Conservation (phyloP, 2,329 filamentous ascomycete species). For the Botrytis aclada region DNA sequence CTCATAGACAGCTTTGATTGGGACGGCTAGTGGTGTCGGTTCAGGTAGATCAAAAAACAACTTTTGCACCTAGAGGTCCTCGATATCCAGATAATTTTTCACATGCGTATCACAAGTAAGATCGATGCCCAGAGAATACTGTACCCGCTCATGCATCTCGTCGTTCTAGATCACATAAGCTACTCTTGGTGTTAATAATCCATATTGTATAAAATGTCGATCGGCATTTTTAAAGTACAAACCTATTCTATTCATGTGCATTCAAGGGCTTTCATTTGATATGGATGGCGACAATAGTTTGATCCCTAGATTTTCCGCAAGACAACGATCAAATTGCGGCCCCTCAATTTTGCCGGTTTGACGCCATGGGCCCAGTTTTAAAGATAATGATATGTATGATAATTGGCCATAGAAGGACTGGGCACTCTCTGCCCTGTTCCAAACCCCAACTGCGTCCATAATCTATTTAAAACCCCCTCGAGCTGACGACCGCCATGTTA, state of each 20-base stretch:
- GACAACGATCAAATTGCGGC: background rate
- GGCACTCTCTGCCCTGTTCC: background rate
- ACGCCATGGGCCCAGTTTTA: background rate
- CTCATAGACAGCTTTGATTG: background rate
- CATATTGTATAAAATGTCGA: background rate
- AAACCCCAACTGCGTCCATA: too few species aligned
- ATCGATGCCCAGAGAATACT: background rate
- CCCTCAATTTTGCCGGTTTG: background rate
- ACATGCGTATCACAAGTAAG: background rate
- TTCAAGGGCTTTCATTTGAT: background rate
- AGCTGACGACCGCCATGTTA: background rate
- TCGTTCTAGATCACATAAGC: background rate
- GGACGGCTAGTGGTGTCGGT: background rate
- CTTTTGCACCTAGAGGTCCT: background rate
- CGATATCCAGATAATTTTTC: background rate
- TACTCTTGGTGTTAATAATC: background rate
- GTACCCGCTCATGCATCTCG: background rate
- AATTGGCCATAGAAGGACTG: background rate
- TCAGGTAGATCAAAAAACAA: background rate
- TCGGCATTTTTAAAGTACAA: background rate
- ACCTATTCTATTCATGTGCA: background rate
- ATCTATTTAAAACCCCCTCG: background rate
- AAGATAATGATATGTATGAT: background rate
- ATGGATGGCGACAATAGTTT: background rate
- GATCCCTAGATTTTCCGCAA: background rate